Percentiles rank a stretch among this genome's conserved stretches.
phyloP scores from a whole-genome alignment of 1,284 basidiomycete genomes.

The Cryptococcus sp. region DNA sequence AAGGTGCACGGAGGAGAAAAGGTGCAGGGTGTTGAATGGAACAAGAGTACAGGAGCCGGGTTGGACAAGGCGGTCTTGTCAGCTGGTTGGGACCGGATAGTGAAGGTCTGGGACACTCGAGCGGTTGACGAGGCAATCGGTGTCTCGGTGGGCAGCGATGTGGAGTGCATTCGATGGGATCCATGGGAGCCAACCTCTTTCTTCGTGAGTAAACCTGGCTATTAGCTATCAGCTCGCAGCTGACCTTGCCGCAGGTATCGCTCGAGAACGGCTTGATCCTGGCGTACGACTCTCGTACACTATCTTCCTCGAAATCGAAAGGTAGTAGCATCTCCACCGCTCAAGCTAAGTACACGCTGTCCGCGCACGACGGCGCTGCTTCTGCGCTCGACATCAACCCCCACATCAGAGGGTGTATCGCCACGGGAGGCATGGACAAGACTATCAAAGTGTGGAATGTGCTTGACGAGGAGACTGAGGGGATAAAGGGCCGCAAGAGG shows the following conservation, averaged over 20 bases:
- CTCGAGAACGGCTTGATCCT: constrained; percentile 90
- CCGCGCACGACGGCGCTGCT: constrained; percentile 93
- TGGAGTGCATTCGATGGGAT: constrained; percentile 94
- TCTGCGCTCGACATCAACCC: constrained; percentile 90
- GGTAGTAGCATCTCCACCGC: constrained; percentile 30
- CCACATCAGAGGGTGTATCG: constrained; percentile 85
- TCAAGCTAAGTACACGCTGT: constrained; percentile 76
- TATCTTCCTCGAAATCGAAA: constrained; percentile 62
- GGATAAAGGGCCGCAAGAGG: constrained; percentile 60
- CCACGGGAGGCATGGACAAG: constrained; percentile 92
- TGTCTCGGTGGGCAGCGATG: constrained; percentile 79
- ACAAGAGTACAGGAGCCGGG: constrained; percentile 63
- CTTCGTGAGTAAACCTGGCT: constrained; percentile 65
- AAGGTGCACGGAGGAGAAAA: constrained; percentile 82
- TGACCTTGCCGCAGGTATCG: constrained; percentile 64
- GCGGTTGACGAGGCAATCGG: constrained; percentile 76
- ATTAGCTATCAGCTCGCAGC: not conserved
- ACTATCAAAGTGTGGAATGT: constrained; percentile 95
- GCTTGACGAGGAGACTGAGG: constrained; percentile 63
- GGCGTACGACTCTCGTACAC: constrained; percentile 83
- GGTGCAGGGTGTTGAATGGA: constrained; percentile 98
- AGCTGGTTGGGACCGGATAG: constrained; percentile 90
- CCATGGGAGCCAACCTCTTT: constrained; percentile 87
- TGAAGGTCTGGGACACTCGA: constrained; percentile 88
- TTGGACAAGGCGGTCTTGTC: constrained; percentile 81